A percentile compares a stretch with the other conserved stretches of the same genome.
Evolutionary conservation across 257 asterid species (phyloP).

Genomic region (Solanum rostratum): DNA sequence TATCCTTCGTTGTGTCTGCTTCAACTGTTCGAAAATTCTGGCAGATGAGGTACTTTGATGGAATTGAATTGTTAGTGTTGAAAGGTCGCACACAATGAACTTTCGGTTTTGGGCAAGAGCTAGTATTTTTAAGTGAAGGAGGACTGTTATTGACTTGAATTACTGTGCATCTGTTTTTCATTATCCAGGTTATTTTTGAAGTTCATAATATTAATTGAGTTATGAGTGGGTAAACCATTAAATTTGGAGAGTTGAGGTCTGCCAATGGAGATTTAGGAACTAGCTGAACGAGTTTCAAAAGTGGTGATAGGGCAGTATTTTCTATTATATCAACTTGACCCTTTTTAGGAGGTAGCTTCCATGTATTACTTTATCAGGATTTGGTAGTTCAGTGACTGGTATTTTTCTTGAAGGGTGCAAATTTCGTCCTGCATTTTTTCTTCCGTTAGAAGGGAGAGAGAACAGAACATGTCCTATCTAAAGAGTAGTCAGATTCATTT

Average conservation of each 20-base stretch:
- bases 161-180: neutral
- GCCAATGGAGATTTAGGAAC: neutral
- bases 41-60: constrained; percentile 67
- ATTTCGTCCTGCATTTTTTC: neutral
- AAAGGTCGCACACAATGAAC: neutral
- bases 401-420: neutral
- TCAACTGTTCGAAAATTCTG: constrained; percentile 91
- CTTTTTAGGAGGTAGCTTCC: neutral
- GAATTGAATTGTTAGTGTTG: neutral
- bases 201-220: too few species aligned
- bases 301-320: neutral
- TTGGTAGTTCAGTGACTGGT: neutral
- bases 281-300: neutral
- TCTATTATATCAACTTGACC: neutral
- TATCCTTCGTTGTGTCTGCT: constrained; percentile 85
- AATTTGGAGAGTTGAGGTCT: neutral
- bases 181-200: neutral
- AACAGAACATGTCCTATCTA: neutral
- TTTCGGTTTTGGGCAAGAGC: neutral
- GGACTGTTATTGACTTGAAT: neutral
- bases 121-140: neutral
- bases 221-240: neutral
- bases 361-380: neutral
- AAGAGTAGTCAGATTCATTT: neutral
- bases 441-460: neutral